Base-by-base conservation (phyloP, 2,329 filamentous ascomycete species). In the Emmonsiellopsis sp. region DNA sequence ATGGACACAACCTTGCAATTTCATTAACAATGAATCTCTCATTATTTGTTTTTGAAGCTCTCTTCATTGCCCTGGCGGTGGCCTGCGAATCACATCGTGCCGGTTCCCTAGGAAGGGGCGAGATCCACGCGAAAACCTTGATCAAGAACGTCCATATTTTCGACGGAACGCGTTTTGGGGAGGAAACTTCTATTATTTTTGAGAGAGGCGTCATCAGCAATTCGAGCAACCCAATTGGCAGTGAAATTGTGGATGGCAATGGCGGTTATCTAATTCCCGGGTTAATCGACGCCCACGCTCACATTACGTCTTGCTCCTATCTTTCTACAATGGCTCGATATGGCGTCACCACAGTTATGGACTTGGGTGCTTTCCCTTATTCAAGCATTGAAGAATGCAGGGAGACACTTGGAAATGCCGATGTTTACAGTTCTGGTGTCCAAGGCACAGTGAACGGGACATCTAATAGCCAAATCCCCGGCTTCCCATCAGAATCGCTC, bases 191-290 rank as follows among this genome's bases (percentile, higher is more conserved):
- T 36, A 21, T 37, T 14, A 31, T 54, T 42, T 17, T 45, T 34
- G 39, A 32, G 21, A 37, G 32, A 9, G 47, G 45, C 14, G 8
- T 6, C 33, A 53, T 40, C 39, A 34, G 9, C 27, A 34, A 43
- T 21, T 39, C 9, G 3, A 39, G 9, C 36, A 31, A 46, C 27
- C 31, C 31, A 8, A 10, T 3, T 33, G 51, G 44, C 14, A 32
- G 49, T 32, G 47, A 36, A 17, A 33, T n/a, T 31, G 44, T 49
- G 4, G 43, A 55, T 43, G 54, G 54, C 6, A 49, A 53, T 17
- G 54, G 54, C n/a, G 51, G 44, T n/a, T 42, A 49, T 21, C 48
- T 55, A 2, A 17, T 55, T 13, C 54, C 54, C 31, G 54, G 54
- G 13, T 37, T 55, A 7, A 54, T 55, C 17, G 54, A 55, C 31